Evolutionary conservation across 129 eudicot genomes (phyloP).

Genomic region (Calendula officinalis): DNA sequence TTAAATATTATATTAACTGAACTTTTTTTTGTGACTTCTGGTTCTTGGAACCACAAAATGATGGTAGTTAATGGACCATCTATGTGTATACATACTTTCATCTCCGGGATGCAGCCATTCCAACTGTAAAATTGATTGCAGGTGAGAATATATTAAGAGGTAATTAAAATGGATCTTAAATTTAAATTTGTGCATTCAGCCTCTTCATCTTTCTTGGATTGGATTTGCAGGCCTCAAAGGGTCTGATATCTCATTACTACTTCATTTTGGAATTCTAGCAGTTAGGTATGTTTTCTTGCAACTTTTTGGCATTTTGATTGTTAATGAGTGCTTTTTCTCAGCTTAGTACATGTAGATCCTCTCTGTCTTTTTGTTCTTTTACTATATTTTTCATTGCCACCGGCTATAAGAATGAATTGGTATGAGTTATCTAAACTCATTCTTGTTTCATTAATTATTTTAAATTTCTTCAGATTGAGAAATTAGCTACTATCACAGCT

Average conservation of each 20-base stretch:
- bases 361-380: constrained; percentile 60
- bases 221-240: constrained; percentile 43
- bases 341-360: constrained; percentile 44
- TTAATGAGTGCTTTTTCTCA: constrained; percentile 39
- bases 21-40: neutral
- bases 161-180: constrained; percentile 21
- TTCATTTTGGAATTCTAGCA: constrained; percentile 37
- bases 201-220: neutral
- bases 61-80: neutral
- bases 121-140: constrained; percentile 41
- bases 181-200: neutral
- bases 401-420: constrained; percentile 64
- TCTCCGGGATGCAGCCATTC: constrained; percentile 49
- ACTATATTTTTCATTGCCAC: constrained; percentile 58
- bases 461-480: too few species aligned
- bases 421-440: constrained; percentile 2
- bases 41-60: neutral
- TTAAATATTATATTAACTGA: constrained; percentile 10
- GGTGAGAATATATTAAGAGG: constrained; percentile 58
- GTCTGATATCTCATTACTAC: constrained; percentile 33
- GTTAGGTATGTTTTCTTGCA: constrained; percentile 49
- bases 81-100: neutral
- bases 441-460: neutral
- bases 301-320: constrained; percentile 40
- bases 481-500: constrained; percentile 25